Base-by-base conservation (phyloP, 176 grass and related monocot genomes). In the Carex pumila region DNA sequence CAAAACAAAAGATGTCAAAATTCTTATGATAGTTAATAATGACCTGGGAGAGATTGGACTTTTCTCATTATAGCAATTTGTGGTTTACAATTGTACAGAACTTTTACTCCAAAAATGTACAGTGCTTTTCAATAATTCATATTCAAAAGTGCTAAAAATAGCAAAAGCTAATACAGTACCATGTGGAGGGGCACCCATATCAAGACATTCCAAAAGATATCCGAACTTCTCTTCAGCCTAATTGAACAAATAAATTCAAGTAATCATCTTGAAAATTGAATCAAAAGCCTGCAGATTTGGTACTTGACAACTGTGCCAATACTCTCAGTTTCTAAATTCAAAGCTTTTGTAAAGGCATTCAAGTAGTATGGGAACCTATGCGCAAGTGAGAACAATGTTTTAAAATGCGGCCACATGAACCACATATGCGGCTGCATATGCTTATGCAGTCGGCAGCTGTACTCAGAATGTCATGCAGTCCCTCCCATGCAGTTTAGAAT, bases 171-270 rank as follows among this genome's bases (percentile, higher is more conserved):
- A 53, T 86, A 68, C 18, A n/a, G 65, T 98, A 99, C 93, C 96
- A 87, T 99, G 93, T 8, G 93, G 96, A 81, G 96, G 96, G 75
- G 96, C 96, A 79, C 96, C 89, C 91, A 93, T 99, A 32, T 95
- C 96, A 1, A 99, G 88, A 80, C 87, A 99, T 84, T 99, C 93
- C 74, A 99, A 87, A 60, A 95, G 93, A 81, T 94, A 95, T 3
- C 96, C 96, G 80, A 98, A 98, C 84, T 98, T 98, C 61, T 98
- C 96, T 88, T 95, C 93, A 19, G 96, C 93, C 96, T 95, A 74
- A 78, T 47, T 56, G 15, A 65, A 78, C 58, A 65, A 76, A 65
- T 21, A 79, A 30, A 31, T 62, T 70, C 25, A 71, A 71, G 78
- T 61, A 14, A 82, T 65, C 7, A 17, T 29, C 5, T 10, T 67